Conservation (phyloP, 169 alveolate species). For the Babesia ovata region DNA sequence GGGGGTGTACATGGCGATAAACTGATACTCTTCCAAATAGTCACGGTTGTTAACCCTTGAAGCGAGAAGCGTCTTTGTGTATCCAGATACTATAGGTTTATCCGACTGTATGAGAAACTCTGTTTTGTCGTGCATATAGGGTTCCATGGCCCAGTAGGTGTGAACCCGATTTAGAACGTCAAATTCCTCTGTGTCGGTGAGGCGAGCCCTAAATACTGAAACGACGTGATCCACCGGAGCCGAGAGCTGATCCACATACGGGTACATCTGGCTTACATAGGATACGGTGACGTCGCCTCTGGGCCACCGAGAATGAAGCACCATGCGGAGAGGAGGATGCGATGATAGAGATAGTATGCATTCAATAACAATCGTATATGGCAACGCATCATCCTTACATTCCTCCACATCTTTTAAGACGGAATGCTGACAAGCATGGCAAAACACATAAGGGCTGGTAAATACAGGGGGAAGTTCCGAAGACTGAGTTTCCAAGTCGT, state of each 20-base stretch:
- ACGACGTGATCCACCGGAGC: not conserved
- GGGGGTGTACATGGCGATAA: slow-evolving; percentile 35
- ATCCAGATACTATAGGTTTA: slow-evolving; percentile 13
- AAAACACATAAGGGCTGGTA: not conserved
- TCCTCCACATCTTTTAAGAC: slow-evolving; percentile 17
- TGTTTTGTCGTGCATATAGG: slow-evolving; percentile 30
- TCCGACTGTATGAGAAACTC: slow-evolving; percentile 18
- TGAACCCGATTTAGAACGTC: not conserved
- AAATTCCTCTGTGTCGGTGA: slow-evolving; percentile 14
- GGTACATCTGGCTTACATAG: not conserved
- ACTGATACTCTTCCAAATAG: slow-evolving; percentile 10
- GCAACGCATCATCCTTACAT: slow-evolving; percentile 7
- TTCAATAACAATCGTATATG: slow-evolving; percentile 24
- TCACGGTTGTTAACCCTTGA: slow-evolving; percentile 1
- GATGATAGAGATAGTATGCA: slow-evolving; percentile 13
- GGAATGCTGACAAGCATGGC: slow-evolving; percentile 4
- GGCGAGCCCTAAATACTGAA: not conserved
- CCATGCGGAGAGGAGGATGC: slow-evolving; percentile 20
- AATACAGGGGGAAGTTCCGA: slow-evolving; percentile 6
- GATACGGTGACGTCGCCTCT: slow-evolving; percentile 21
- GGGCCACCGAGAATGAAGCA: slow-evolving; percentile 32
- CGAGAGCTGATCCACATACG: not conserved
- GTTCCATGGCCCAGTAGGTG: slow-evolving; percentile 43
- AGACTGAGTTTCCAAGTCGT: not conserved
- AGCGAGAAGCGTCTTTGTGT: slow-evolving; percentile 10